Evolutionary conservation across 1,284 basidiomycete genomes (phyloP).

Genomic region (Irpex lacteus): DNA sequence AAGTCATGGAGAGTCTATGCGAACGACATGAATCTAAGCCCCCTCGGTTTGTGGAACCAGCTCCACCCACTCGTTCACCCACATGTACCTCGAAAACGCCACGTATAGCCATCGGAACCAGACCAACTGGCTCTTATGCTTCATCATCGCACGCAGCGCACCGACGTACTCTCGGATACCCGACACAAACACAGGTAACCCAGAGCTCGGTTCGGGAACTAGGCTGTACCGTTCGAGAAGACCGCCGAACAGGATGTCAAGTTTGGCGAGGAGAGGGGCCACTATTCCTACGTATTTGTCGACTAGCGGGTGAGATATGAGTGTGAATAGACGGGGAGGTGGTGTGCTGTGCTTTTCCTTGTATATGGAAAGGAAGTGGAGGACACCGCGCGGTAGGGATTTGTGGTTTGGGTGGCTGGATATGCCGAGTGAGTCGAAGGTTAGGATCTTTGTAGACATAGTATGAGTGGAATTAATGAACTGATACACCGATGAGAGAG

Average conservation of each 20-base stretch:
- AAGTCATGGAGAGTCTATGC: not conserved
- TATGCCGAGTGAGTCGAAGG: conserved; percentile 84
- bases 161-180: conserved; percentile 52
- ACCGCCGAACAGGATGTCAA: conserved; percentile 32
- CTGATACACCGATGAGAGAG: not conserved
- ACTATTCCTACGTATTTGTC: conserved; percentile 62
- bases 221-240: conserved; percentile 14
- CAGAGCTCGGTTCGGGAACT: conserved; percentile 7
- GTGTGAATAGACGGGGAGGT: conserved; percentile 47
- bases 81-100: conserved; percentile 86
- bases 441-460: conserved; percentile 66
- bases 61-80: conserved; percentile 79
- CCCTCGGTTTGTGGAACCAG: conserved; percentile 12
- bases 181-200: conserved; percentile 48
- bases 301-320: conserved; percentile 55
- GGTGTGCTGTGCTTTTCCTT: conserved; percentile 19
- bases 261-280: conserved; percentile 45
- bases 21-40: not conserved
- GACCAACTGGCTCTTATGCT: conserved; percentile 76
- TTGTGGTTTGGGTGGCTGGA: conserved; percentile 91
- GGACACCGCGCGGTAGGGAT: conserved; percentile 62
- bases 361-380: conserved; percentile 35
- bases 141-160: conserved; percentile 69
- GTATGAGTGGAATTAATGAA: not conserved
- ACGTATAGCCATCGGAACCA: conserved; percentile 93